Percentiles rank a stretch among this genome's conserved stretches.
Conservation (phyloP, 345 rosid genomes). For the Pugionium cornutum region DNA sequence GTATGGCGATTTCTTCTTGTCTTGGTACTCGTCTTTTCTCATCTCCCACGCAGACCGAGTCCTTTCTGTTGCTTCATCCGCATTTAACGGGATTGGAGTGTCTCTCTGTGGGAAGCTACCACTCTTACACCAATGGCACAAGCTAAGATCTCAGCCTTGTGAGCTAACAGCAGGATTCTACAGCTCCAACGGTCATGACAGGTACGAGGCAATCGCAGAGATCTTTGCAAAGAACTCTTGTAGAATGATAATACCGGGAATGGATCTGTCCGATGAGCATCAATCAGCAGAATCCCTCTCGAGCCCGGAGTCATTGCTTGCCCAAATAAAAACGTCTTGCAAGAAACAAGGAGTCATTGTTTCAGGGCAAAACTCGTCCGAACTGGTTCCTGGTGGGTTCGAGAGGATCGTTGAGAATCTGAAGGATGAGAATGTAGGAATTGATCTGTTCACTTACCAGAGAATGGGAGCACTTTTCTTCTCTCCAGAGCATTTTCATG, state of each 20-base stretch:
- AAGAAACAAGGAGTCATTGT: conserved; percentile 59
- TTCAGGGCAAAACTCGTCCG: conserved; percentile 70
- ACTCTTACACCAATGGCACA: conserved; percentile 70
- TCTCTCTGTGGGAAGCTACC: conserved; percentile 65
- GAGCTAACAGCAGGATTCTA: conserved; percentile 86
- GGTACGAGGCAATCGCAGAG: conserved; percentile 60
- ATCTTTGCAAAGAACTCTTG: conserved; percentile 77
- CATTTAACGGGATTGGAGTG: conserved; percentile 47
- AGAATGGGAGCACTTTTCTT: conserved; percentile 97
- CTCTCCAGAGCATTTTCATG: conserved; percentile 89
- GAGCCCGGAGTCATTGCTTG: conserved; percentile 64
- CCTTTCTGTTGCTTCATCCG: conserved; percentile 63
- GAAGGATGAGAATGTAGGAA: conserved; percentile 40
- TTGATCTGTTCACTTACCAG: conserved; percentile 72
- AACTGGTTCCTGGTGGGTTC: conserved; percentile 49
- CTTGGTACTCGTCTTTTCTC: conserved; percentile 82
- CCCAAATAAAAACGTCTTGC: conserved; percentile 62
- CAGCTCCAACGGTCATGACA: conserved; percentile 58
- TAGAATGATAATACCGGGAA: conserved; percentile 77
- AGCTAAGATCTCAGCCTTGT: conserved; percentile 62
- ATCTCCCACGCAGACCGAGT: conserved; percentile 67
- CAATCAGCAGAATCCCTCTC: conserved; percentile 53
- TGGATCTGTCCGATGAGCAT: conserved; percentile 72
- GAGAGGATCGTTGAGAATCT: conserved; percentile 66
- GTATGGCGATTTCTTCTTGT: conserved; percentile 82